Base-by-base conservation (phyloP, 306 rosid species). In the Dalbergia cultrata region DNA sequence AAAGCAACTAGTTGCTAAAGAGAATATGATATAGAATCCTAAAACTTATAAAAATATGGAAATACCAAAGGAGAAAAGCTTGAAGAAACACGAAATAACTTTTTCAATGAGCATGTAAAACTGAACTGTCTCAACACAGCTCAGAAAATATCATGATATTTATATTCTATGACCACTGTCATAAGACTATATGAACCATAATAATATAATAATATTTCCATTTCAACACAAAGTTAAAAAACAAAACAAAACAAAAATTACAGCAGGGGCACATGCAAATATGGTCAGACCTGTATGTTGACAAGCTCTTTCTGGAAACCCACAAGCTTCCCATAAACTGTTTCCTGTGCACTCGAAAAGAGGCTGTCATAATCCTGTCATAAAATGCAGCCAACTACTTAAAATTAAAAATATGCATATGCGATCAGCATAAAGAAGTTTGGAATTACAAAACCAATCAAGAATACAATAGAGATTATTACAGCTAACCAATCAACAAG, bases 401-500 rank as follows among this genome's bases (percentile, higher is more conserved):
- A 33, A 80, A 72, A 11, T 65, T 45, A 33, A 80, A 72, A 11
- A 65, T 45, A 52, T 50, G 57, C 67, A 74, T 57, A 66, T 65
- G 56, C 9, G 22, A 61, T 39, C 67, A 49, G 58, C 59, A 14
- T 57, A 50, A 64, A 67, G 75, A 56, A 69, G 31, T 39, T 18
- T 11, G 56, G 11, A 67, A 13, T 21, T 53, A 57, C 60, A 26
- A 68, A 60, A 62, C 74, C 78, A 31, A 56, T 10, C 12, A 53
- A 78, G 22, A 69, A 67, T 35, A 18, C 72, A 60, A 39, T 66
- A 75, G 70, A 70, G 90, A 90, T 88, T 89, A 86, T 87, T 95
- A 95, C 99, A 77, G 95, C 89, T 89, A 95, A 81, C 97, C 99
- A 95, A 89, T 95, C 99, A 82, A 93, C 95, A 77, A 95, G 94